Evolutionary conservation across 2,329 filamentous ascomycete species (phyloP).

Genomic region (Epichloe brachyelytri): DNA sequence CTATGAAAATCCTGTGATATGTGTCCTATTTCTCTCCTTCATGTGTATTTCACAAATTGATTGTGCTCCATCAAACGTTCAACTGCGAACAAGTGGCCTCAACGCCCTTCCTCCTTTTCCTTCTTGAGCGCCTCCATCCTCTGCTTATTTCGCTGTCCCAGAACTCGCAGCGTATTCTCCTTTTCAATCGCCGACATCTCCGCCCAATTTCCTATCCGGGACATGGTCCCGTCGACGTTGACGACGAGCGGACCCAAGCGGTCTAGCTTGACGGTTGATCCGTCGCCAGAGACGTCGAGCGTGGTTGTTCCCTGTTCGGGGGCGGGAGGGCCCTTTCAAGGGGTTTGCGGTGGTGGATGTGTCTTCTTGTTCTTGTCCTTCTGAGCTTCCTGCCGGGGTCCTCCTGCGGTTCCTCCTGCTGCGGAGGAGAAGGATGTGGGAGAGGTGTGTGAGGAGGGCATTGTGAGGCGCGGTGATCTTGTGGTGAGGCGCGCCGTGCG

Average conservation of each 20-base stretch:
- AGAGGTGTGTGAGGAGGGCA: not conserved
- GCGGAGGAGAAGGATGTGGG: not conserved
- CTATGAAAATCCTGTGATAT: not conserved
- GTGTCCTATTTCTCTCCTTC: no score
- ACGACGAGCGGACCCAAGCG: constrained; percentile 62
- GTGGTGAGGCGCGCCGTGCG: not conserved
- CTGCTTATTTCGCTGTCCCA: constrained; percentile 56
- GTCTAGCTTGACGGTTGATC: constrained; percentile 43
- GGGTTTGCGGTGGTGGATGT: constrained; percentile 2
- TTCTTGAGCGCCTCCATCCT: constrained; percentile 39
- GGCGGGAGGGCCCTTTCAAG: constrained; percentile 13
- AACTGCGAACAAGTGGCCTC: no score
- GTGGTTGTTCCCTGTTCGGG: constrained; percentile 10
- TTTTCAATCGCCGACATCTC: constrained; percentile 57
- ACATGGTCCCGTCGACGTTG: constrained; percentile 57
- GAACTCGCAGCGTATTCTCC: constrained; percentile 50
- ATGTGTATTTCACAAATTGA: no score
- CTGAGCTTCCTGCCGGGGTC: not conserved
- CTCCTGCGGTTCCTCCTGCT: not conserved
- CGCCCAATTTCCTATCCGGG: constrained; percentile 60
- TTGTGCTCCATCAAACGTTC: no score
- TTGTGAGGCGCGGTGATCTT: not conserved
- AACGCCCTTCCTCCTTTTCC: constrained; percentile 4
- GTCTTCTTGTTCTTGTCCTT: not conserved
- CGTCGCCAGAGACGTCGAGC: constrained; percentile 21